A percentile compares a stretch with the other conserved stretches of the same genome.
Evolutionary conservation across 108 stramenopile genomes (phyloP).

Genomic region (Mediolabrus comicus): DNA sequence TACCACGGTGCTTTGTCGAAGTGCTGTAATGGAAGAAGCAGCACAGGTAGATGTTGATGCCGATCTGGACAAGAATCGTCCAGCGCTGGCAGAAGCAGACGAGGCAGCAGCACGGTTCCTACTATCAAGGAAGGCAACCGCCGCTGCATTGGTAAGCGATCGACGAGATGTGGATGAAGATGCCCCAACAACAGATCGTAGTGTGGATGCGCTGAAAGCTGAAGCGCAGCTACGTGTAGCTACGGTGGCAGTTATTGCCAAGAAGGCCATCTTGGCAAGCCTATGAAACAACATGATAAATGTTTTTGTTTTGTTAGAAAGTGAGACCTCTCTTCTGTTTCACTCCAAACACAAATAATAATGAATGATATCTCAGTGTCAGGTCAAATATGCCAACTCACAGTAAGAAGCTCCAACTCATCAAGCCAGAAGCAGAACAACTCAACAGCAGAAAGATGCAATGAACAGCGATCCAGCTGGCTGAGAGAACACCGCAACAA

Average conservation of each 20-base stretch:
- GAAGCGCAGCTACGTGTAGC: not conserved
- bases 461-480: too few species aligned
- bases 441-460: too few species aligned
- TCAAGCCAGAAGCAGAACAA: too few species aligned
- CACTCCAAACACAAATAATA: too few species aligned
- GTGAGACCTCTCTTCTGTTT: too few species aligned
- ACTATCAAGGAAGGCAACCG: constrained; percentile 6
- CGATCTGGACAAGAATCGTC: not conserved
- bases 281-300: not conserved
- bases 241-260: not conserved
- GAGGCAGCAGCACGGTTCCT: not conserved
- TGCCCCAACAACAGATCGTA: not conserved
- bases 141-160: constrained; percentile 8
- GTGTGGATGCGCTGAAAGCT: not conserved
- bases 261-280: constrained; percentile 2
- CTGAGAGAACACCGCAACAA: too few species aligned
- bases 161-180: constrained; percentile 2
- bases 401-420: too few species aligned
- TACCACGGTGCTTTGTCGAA: constrained; percentile 1
- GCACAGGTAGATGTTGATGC: not conserved
- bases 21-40: not conserved
- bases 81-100: not conserved
- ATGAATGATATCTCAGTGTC: too few species aligned
- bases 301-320: not conserved
- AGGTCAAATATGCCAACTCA: too few species aligned